Evolutionary conservation across 2,329 filamentous ascomycete species (phyloP), one percentile per base, ranked within the genome.

Genomic region (Botrytis squamosa): DNA sequence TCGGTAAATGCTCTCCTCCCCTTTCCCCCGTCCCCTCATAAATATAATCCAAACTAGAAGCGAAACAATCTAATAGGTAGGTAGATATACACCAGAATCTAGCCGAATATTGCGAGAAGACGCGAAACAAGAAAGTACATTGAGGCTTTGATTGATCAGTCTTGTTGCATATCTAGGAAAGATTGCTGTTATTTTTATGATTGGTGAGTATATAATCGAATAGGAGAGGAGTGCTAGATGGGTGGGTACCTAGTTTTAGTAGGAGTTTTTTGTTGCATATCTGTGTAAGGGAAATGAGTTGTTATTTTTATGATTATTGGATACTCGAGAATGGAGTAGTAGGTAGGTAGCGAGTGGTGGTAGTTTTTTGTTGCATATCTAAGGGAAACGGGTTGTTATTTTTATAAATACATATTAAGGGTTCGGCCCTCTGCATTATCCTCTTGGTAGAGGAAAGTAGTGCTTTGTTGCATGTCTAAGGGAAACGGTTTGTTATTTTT

Each of bases 41-140:
- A 8, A 9, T 0, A 6, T 18, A 29, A 16, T 29, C n/a, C 1
- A 29, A 3, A 16, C 14, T 1, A 57, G 14, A 7, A 57, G 4
- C 3, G 12, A 29, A 29, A 57, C 4, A 2, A 29, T 1, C n/a
- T 33, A 33, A 33, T 33, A 33, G 33, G 33, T 33, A 33, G 33
- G 33, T 33, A 33, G 33, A 33, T 33, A 33, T 33, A 33, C 33
- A 33, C 0, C 3, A 33, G 33, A 33, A 33, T 33, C 3, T 18
- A 33, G 14, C n/a, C 18, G n/a, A 8, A 14, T 18, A 29, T 18
- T 55, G 5, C 16, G 7, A 57, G 52, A 10, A 16, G 14, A 29
- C 3, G 14, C 4, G 52, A 18, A 29, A 57, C 7, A 29, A 3
- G 14, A 8, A 5, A 55, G 52, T 16, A 9, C 6, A 29, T 57